Conservation (phyloP, 352 stramenopile genomes). For the Thraustochytrium sp. region DNA sequence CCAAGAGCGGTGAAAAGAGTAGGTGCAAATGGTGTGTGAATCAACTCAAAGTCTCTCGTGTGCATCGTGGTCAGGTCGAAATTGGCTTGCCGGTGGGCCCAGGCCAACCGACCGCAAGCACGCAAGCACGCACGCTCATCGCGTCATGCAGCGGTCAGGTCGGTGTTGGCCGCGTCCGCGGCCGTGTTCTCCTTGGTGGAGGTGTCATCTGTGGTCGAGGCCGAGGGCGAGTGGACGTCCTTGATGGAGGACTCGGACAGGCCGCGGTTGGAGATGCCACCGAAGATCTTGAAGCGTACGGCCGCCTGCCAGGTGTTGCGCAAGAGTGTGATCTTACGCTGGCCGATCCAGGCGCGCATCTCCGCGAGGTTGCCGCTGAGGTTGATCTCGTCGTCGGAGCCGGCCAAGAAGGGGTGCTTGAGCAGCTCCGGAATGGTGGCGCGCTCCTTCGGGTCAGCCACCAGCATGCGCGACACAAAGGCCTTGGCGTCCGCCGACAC, state of each 20-base stretch:
- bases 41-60: no score
- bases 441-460: slow-evolving; percentile 48
- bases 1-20: no score
- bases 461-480: slow-evolving; percentile 54
- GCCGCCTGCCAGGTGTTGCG: slow-evolving; percentile 11
- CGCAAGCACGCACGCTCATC: no score
- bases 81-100: no score
- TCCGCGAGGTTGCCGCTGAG: background rate
- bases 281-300: slow-evolving; percentile 19
- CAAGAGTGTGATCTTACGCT: slow-evolving; percentile 22
- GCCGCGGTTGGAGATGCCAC: background rate
- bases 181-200: no score
- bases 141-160: no score
- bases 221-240: background rate
- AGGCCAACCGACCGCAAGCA: no score
- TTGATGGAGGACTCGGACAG: background rate
- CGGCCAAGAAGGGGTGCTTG: slow-evolving; percentile 68
- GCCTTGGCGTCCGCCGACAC: slow-evolving; percentile 86
- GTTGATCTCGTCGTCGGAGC: background rate
- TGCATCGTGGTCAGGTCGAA: no score
- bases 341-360: slow-evolving; percentile 21
- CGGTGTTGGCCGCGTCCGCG: no score
- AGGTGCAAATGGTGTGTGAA: no score
- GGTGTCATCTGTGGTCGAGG: no score
- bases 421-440: slow-evolving; percentile 57